Base-by-base conservation (phyloP, 139 green algal species). In the Haematococcus sp. region DNA sequence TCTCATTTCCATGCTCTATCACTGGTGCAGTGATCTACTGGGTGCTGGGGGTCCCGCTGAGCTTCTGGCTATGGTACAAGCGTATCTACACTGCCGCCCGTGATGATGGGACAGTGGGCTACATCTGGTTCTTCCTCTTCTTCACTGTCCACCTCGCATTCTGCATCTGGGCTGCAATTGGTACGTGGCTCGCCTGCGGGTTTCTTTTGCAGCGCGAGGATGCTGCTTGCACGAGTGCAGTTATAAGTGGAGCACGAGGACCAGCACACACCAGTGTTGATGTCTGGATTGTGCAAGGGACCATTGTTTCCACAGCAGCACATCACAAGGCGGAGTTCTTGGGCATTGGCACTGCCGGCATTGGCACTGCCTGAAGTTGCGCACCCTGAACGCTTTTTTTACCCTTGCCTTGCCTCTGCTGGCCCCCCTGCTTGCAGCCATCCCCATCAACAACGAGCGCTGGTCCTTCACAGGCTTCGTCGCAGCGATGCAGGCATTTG, bases 11-110 rank as follows among this genome's bases (percentile, higher is more conserved):
- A n/a, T n/a, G n/a, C n/a, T n/a, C 11, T 55, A 31, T 23, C 43
- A 35, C 43, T 43, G 4, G 25, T 34, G 31, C 70, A 76, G 40
- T 68, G 15, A 66, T 60, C 70, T 60, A 49, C 70, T 69, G 70
- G 51, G 3, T 77, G 46, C 5, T 30, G 20, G 90, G 89, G 46
- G 67, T 93, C 44, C 89, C 90, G 0, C 34, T 79, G 19, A 77
- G 76, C 16, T 90, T 86, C 35, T 81, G 87, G 54, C 51, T 92
- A 3, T 95, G 90, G 90, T 94, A 95, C 79, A 76, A 75, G 49
- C 78, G 88, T 32, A 75, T 95, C n/a, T 95, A 95, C 81, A 83
- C 86, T 33, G 81, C 81, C 13, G 81, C 80, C 0, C 79, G 77
- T 54, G 67, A 56, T 27, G 86, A 91, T 71, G 63, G 70, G 11